These are phyloP conservation scores for Fonsecaea monophora DNA, from an alignment of 2,329 filamentous ascomycete genomes.

Conservation along the genomic window DNA sequence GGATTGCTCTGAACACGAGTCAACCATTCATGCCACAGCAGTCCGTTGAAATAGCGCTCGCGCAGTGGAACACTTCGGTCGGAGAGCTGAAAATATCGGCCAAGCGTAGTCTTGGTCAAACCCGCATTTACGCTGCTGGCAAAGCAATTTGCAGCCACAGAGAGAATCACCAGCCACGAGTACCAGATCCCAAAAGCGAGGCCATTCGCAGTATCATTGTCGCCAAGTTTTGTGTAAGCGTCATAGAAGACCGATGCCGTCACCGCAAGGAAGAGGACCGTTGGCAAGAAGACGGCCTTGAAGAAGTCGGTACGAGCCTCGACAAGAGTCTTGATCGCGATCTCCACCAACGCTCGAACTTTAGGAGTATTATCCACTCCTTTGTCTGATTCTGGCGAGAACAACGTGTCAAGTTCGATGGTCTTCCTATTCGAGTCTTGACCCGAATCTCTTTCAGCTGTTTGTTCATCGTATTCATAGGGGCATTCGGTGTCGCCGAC, in stretches of 20 bases:
- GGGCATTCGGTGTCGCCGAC: background rate
- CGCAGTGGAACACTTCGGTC: conserved; percentile 1
- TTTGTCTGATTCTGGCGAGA: background rate
- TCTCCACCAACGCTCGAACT: background rate
- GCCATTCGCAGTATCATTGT: conserved; percentile 2
- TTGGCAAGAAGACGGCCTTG: conserved; percentile 9
- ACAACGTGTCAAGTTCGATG: background rate
- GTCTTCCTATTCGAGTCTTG: background rate
- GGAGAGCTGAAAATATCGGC: background rate
- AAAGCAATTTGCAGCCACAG: conserved; percentile 12
- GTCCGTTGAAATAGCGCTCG: conserved; percentile 7
- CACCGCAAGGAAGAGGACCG: conserved; percentile 8
- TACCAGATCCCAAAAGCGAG: conserved; percentile 10
- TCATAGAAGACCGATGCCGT: conserved; percentile 12
- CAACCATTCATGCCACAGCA: conserved; percentile 6
- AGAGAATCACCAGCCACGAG: conserved; percentile 9
- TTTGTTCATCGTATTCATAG: background rate
- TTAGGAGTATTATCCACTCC: background rate
- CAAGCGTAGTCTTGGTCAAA: background rate
- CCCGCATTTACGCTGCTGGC: conserved; percentile 6
- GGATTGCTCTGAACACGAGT: background rate
- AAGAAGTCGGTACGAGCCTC: conserved; percentile 8
- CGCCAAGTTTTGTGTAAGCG: conserved; percentile 5
- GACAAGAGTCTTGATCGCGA: conserved; percentile 1
- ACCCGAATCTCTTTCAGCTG: background rate